Evolutionary conservation across 2,329 filamentous ascomycete genomes (phyloP).

Genomic region (Epichloe typhina): DNA sequence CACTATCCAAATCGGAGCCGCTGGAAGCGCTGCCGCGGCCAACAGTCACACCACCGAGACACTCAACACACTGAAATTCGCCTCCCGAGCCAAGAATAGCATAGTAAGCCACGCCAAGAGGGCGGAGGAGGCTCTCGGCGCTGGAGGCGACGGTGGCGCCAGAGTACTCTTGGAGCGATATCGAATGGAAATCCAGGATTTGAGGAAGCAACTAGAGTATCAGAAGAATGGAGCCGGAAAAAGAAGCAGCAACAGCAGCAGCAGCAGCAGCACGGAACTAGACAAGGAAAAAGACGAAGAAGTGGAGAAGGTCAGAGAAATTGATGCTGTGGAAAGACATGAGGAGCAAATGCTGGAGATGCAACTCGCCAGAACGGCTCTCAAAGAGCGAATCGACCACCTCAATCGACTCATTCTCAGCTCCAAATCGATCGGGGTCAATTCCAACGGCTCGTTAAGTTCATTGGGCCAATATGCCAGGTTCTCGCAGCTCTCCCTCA

Average conservation of each 20-base stretch:
- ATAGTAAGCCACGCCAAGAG: constrained; percentile 95
- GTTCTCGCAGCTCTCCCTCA: constrained; percentile 43
- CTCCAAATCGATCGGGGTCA: constrained; percentile 91
- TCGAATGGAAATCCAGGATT: constrained; percentile 77
- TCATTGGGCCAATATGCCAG: constrained; percentile 49
- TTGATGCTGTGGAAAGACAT: constrained; percentile 73
- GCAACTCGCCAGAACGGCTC: constrained; percentile 85
- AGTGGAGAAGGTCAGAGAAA: constrained; percentile 59
- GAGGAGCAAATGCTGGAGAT: constrained; percentile 98
- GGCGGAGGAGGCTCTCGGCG: constrained; percentile 75
- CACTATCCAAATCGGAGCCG: constrained; percentile 80
- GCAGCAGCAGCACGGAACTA: constrained; percentile 37
- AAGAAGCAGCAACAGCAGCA: constrained; percentile 32
- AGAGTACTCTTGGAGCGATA: constrained; percentile 85
- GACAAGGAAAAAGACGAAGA: constrained; percentile 51
- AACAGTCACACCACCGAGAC: constrained; percentile 77
- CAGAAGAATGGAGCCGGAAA: constrained; percentile 46
- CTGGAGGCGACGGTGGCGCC: constrained; percentile 71
- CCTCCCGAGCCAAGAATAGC: constrained; percentile 91
- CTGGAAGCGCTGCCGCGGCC: constrained; percentile 57
- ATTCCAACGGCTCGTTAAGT: constrained; percentile 59
- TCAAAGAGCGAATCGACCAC: constrained; percentile 96
- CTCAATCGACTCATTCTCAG: constrained; percentile 89
- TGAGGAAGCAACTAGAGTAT: constrained; percentile 68
- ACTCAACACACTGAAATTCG: constrained; percentile 92